Evolutionary conservation across 345 rosid species (phyloP).

Genomic region (Fremontodendron californicum): DNA sequence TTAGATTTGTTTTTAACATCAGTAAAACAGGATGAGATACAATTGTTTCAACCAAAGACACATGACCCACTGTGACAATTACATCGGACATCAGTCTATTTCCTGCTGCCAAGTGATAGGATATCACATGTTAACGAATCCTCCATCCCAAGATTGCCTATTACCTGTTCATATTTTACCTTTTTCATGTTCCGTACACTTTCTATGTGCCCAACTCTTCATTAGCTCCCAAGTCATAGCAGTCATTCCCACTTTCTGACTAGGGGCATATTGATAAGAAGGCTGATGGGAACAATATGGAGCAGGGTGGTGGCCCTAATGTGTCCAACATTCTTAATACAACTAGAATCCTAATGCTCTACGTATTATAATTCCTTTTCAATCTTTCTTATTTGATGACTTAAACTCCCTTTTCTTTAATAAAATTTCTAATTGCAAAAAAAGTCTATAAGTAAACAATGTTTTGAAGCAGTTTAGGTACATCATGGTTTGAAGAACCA

Average conservation of each 20-base stretch:
- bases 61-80: neutral
- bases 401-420: neutral
- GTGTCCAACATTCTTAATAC: neutral
- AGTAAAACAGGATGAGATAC: neutral
- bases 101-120: neutral
- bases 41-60: neutral
- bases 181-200: neutral
- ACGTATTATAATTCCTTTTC: neutral
- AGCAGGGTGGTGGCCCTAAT: neutral
- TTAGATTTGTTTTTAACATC: neutral
- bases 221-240: slow-evolving; percentile 1
- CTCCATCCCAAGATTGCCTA: neutral
- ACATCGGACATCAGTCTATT: neutral
- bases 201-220: neutral
- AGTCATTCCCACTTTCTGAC: neutral
- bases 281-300: neutral
- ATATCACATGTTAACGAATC: neutral
- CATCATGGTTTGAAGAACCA: neutral
- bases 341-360: neutral
- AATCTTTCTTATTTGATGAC: neutral
- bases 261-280: neutral
- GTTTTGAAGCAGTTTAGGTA: neutral
- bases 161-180: neutral
- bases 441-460: neutral
- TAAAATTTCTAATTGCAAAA: neutral